Conservation (phyloP, 768 basidiomycete species). For the Lactifluus volemus region DNA sequence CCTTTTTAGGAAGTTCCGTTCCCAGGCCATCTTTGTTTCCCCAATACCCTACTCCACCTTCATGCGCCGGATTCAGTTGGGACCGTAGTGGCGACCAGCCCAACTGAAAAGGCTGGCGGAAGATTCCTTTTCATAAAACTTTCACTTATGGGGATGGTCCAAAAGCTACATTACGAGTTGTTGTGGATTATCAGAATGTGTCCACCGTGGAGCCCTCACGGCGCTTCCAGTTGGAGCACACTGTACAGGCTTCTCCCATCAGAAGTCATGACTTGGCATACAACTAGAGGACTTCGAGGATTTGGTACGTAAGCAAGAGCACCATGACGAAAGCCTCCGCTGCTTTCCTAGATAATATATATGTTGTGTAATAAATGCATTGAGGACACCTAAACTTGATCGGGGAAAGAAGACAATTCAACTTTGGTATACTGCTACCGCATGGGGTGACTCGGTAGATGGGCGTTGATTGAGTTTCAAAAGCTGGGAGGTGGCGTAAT, state of each 20-base stretch:
- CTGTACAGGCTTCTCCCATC: background rate
- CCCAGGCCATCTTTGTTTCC: background rate
- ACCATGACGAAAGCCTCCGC: too few relatives aligned
- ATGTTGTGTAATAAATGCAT: background rate
- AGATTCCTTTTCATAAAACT: background rate
- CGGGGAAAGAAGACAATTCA: background rate
- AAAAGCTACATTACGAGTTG: background rate
- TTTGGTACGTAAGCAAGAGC: too few relatives aligned
- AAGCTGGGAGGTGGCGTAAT: background rate
- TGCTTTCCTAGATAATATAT: too few relatives aligned
- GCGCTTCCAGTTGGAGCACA: too few relatives aligned
- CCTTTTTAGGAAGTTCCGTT: background rate
- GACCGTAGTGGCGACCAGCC: too few relatives aligned
- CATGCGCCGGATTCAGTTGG: background rate
- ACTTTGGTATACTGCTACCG: background rate
- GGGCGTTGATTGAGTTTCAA: background rate
- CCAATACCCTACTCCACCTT: background rate
- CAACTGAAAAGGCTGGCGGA: too few relatives aligned
- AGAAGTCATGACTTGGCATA: background rate
- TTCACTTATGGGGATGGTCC: too few relatives aligned
- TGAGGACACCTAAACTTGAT: background rate
- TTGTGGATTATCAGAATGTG: background rate
- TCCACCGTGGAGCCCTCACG: too few relatives aligned
- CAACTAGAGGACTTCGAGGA: background rate
- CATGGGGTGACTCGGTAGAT: background rate